Evolutionary conservation across 768 basidiomycete genomes (phyloP).

Genomic region (Collybia sp.): DNA sequence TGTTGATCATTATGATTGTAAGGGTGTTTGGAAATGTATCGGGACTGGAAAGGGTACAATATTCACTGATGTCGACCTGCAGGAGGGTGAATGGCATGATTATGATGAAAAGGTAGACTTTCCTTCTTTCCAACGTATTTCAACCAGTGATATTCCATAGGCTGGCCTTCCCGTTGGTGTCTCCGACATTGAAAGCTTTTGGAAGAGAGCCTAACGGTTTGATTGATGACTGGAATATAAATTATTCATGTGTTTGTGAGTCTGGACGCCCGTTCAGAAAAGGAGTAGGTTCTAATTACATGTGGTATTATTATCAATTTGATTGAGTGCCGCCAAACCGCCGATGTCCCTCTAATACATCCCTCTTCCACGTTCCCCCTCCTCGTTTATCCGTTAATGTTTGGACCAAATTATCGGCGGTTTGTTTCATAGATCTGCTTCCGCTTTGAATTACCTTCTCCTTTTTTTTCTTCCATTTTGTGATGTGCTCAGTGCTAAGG

Average conservation of each 20-base stretch:
- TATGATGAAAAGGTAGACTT: slow-evolving; percentile 82
- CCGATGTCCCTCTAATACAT: too few species aligned
- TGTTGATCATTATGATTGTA: slow-evolving; percentile 1
- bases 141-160: slow-evolving; percentile 25
- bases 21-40: slow-evolving; percentile 79
- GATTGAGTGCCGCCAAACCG: too few species aligned
- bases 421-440: slow-evolving; percentile 26
- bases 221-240: neutral
- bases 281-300: too few species aligned
- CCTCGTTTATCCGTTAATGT: neutral
- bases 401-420: slow-evolving; percentile 17
- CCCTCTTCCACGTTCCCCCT: neutral
- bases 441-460: slow-evolving; percentile 18
- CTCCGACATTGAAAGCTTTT: slow-evolving; percentile 60
- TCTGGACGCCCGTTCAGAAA: too few species aligned
- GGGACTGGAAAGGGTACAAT: slow-evolving; percentile 49
- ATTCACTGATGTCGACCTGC: slow-evolving; percentile 66
- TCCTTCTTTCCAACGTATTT: neutral
- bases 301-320: too few species aligned
- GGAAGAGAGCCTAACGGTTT: slow-evolving; percentile 52
- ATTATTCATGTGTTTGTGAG: neutral
- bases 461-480: slow-evolving; percentile 38
- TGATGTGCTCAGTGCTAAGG: slow-evolving; percentile 41
- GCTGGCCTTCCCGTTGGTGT: slow-evolving; percentile 62
- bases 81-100: slow-evolving; percentile 74